Evolutionary conservation across 306 rosid species (phyloP).

Genomic region (Cucurbita moschata): DNA sequence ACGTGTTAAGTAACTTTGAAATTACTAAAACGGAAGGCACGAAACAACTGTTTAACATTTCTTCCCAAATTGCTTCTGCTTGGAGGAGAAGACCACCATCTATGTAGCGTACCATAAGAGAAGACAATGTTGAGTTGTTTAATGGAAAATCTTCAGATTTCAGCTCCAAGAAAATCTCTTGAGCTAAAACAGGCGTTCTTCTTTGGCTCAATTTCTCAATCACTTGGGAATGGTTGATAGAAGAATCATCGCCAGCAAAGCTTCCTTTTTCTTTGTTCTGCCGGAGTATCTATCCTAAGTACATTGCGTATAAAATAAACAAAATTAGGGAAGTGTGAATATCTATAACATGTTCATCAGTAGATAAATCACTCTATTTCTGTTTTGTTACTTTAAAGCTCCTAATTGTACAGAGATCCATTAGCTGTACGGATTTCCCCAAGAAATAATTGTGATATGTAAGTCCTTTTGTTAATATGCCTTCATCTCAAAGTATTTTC

Average conservation of each 20-base stretch:
- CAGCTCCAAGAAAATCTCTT: slow-evolving; percentile 24
- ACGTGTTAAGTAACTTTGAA: slow-evolving; percentile 39
- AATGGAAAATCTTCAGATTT: slow-evolving; percentile 19
- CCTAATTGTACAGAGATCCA: neutral
- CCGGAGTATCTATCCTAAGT: slow-evolving; percentile 26
- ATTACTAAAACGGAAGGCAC: slow-evolving; percentile 31
- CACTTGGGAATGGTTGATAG: slow-evolving; percentile 10
- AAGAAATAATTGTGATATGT: neutral
- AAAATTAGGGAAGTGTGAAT: neutral
- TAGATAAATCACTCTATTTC: neutral
- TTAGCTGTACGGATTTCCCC: neutral
- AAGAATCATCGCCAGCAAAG: slow-evolving; percentile 5
- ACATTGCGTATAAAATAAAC: slow-evolving; percentile 1
- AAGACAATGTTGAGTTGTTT: slow-evolving; percentile 23
- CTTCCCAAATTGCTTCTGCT: slow-evolving; percentile 41
- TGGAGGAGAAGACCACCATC: slow-evolving; percentile 33
- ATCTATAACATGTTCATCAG: neutral
- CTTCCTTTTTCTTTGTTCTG: slow-evolving; percentile 13
- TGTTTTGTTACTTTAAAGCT: neutral
- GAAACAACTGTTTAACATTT: slow-evolving; percentile 38
- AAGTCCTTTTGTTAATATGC: neutral
- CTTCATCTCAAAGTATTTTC: neutral
- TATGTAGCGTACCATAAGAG: slow-evolving; percentile 30
- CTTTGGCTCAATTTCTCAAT: slow-evolving; percentile 14
- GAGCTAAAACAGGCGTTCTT: slow-evolving; percentile 24